These are phyloP conservation scores for Colletotrichum eremochloae DNA, from an alignment of 2,329 filamentous ascomycete genomes.

Conservation along the genomic window DNA sequence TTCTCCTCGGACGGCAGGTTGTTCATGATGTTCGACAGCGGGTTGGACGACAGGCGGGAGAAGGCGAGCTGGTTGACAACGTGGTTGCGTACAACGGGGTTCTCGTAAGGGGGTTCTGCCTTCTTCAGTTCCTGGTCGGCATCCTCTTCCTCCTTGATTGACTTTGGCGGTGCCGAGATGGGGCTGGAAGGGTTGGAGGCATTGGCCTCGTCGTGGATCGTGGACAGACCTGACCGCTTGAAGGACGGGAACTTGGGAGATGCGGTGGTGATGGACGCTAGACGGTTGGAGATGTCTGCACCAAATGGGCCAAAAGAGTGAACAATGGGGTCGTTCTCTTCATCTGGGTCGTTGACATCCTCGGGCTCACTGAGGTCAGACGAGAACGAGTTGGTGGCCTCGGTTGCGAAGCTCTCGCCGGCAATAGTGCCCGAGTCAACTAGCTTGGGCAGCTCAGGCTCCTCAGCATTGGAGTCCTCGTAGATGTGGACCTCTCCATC, in stretches of 20 bases:
- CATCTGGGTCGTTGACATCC: conserved; percentile 74
- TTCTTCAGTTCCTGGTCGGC: conserved; percentile 31
- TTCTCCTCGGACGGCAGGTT: conserved; percentile 81
- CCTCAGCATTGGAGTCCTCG: conserved; percentile 44
- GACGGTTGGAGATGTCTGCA: conserved; percentile 83
- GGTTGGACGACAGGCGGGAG: conserved; percentile 91
- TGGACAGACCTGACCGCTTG: conserved; percentile 28
- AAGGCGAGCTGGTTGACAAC: conserved; percentile 96
- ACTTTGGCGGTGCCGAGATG: conserved; percentile 34
- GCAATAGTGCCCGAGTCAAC: conserved; percentile 44
- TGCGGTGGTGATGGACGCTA: conserved; percentile 81
- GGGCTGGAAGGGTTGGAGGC: conserved; percentile 33
- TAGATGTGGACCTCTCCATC: conserved; percentile 45
- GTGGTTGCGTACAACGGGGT: conserved; percentile 77
- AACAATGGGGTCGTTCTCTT: conserved; percentile 94
- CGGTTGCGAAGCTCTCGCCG: conserved; percentile 63
- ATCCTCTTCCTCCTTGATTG: conserved; percentile 21
- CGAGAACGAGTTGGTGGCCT: conserved; percentile 66
- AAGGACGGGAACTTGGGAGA: conserved; percentile 67
- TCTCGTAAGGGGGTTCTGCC: conserved; percentile 44
- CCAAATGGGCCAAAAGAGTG: conserved; percentile 94
- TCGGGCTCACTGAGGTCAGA: conserved; percentile 68
- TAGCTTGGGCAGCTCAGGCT: conserved; percentile 56
- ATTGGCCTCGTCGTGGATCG: conserved; percentile 29
- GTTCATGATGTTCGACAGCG: conserved; percentile 88